Base-by-base conservation (phyloP, 2,329 filamentous ascomycete genomes). In the Botryosphaeria agaves region DNA sequence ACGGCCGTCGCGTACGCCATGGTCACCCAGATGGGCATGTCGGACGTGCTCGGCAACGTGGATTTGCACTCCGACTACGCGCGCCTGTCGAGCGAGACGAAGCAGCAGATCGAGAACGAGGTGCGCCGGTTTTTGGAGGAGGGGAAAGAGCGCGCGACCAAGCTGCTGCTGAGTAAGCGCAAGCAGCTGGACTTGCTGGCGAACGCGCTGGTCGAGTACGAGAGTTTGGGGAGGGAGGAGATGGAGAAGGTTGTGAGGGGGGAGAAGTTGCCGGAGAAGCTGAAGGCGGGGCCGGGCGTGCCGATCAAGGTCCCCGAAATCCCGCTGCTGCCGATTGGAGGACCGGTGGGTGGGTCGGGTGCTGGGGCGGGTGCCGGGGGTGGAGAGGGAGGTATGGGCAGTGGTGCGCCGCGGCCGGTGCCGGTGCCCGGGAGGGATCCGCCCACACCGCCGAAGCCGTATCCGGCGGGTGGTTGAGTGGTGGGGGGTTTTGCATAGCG, bases 11-110 rank as follows among this genome's bases (percentile, higher is more conserved):
- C 87, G 2, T 91, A 85, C 56, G 65, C 70, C 38, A 89, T 98
- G 73, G 78, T 98, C 7, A 89, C 84, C 4, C 66, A 71, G 35
- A 79, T 82, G 37, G 89, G 89, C 43, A 95, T 95, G 77, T 93
- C 83, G 2, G 69, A 76, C 32, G 70, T 70, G 36, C 67, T 98
- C 0, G 89, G 89, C 28, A 89, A 92, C 39, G 79, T 98, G 38
- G 87, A 95, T 47, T 77, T 94, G 37, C 66, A 71, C 16, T 74
- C 72, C 40, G 76, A 84, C 41, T 92, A 93, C 57, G 67, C 80
- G 26, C 66, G 71, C 31, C 67, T 98, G 14, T 93, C 84, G 31
- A 76, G 79, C 2, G 76, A 84, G 47, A 95, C 89, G 11, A 84
- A 85, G 51, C 69, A 81, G 37, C 62, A 78, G 36, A 91, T 98